phyloP scores from a whole-genome alignment of 305 asterid species.

The Withania somnifera region DNA sequence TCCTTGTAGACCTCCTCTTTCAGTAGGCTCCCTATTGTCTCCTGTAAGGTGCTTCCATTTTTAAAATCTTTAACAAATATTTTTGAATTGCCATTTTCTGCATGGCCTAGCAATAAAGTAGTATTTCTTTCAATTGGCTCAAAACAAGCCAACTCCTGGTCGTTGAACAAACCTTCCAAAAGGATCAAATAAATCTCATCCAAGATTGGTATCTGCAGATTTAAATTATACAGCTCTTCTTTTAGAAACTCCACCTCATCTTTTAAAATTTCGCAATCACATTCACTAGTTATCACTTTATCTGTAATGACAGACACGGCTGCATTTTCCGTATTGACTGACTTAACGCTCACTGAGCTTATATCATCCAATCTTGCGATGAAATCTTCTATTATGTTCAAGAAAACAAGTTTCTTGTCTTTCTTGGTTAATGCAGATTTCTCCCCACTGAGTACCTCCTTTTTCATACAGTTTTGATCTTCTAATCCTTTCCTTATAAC shows the following conservation, averaged over 20 bases:
- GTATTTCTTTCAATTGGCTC: no score
- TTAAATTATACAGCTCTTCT: slow-evolving; percentile 25
- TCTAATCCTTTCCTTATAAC: slow-evolving; percentile 24
- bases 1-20: slow-evolving; percentile 32
- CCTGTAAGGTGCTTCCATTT: not conserved
- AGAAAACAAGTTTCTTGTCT: slow-evolving; percentile 16
- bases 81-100: not conserved
- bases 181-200: slow-evolving; percentile 38
- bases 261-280: slow-evolving; percentile 5
- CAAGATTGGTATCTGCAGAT: slow-evolving; percentile 21
- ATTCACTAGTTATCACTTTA: not conserved
- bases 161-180: slow-evolving; percentile 20
- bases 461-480: slow-evolving; percentile 9
- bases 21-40: slow-evolving; percentile 2
- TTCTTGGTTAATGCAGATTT: slow-evolving; percentile 9
- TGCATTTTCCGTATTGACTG: not conserved
- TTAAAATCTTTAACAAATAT: not conserved
- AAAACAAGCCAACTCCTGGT: not conserved
- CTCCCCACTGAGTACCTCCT: slow-evolving; percentile 13
- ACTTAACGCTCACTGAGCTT: slow-evolving; percentile 10
- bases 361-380: slow-evolving; percentile 30
- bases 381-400: slow-evolving; percentile 23
- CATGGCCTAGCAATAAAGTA: no score
- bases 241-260: slow-evolving; percentile 13
- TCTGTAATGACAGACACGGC: slow-evolving; percentile 4